A percentile compares a stretch with the other conserved stretches of the same genome.
These are phyloP conservation scores for Gilbertella persicaria DNA, from an alignment of 371 early-diverging fungal genomes.

Conservation along the genomic window DNA sequence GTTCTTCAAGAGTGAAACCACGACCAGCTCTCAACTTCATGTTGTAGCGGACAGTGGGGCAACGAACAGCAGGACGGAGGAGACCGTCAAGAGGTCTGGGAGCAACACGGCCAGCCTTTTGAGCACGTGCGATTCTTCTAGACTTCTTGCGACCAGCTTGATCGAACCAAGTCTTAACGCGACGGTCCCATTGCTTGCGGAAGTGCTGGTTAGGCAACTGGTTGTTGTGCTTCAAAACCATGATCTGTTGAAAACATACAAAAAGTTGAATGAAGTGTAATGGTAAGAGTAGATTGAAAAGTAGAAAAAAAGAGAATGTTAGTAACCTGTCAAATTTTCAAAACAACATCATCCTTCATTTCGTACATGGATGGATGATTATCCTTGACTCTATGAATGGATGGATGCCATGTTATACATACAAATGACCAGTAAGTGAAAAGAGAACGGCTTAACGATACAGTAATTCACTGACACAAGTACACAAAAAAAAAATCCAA, in stretches of 20 bases:
- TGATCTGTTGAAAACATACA: constrained; percentile 23
- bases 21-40: constrained; percentile 97
- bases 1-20: constrained; percentile 99
- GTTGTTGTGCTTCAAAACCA: constrained; percentile 97
- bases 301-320: neutral
- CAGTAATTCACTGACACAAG: constrained; percentile 13
- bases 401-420: constrained; percentile 29
- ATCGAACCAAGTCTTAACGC: constrained; percentile 99
- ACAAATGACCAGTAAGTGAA: constrained; percentile 45
- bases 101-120: constrained; percentile 96
- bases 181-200: constrained; percentile 98
- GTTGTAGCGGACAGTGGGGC: constrained; percentile 99
- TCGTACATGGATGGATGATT: constrained; percentile 9
- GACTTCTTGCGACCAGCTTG: constrained; percentile 97
- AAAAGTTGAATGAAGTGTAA: neutral
- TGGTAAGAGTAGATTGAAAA: no score
- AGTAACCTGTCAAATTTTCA: neutral
- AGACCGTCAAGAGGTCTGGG: constrained; percentile 98
- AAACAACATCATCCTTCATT: neutral
- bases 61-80: constrained; percentile 97
- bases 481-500: constrained; percentile 17
- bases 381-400: constrained; percentile 3
- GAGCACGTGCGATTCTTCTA: constrained; percentile 85
- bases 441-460: constrained; percentile 33
- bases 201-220: constrained; percentile 98